Evolutionary conservation across 257 asterid genomes (phyloP), one percentile per base, ranked within the genome.

Genomic region (Lycium barbarum): DNA sequence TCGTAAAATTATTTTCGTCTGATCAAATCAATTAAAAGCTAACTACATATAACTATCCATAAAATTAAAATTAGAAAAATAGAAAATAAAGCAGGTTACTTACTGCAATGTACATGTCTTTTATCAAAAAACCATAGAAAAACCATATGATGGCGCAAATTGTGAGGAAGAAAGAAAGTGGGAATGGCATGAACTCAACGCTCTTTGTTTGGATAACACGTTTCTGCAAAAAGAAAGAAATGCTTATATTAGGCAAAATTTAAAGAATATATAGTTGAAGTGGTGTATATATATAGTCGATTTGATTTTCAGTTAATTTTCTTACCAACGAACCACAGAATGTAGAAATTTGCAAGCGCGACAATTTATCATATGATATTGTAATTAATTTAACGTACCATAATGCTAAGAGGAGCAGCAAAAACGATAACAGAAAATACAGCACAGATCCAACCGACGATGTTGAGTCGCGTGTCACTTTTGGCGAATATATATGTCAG

Each of bases 371-470:
- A 9, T 35, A 35, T 26, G 2, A 65, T 26, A 65, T 66, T 26
- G 45, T 15, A 6, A 15, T 49, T 2, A 2, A 10, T 9, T 5
- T 35, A 7, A 45, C 45, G 43, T 93, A 95, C 99, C 95, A 95
- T 91, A 67, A 95, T 94, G 88, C 92, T 88, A 18, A 95, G 95
- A 12, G 99, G 99, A 51, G 99, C 94, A 5, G 93, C 95, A 38
- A 91, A 94, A 20, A 95, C 98, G 14, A 86, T 14, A 49, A 94
- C 87, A 2, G 99, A 95, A 86, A 95, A 93, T 51, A 18, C 93
- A 7, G 97, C 93, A 79, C 99, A 93, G 0, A 93, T 90, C 99
- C 98, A 95, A 15, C 99, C 98, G 7, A 95, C 98, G 0, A 86
- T 68, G 1, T 35, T 45, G 2, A 90, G 84, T 70, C 99, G 88